Evolutionary conservation across 139 green algal genomes (phyloP).

Genomic region (Chlorella sp.): DNA sequence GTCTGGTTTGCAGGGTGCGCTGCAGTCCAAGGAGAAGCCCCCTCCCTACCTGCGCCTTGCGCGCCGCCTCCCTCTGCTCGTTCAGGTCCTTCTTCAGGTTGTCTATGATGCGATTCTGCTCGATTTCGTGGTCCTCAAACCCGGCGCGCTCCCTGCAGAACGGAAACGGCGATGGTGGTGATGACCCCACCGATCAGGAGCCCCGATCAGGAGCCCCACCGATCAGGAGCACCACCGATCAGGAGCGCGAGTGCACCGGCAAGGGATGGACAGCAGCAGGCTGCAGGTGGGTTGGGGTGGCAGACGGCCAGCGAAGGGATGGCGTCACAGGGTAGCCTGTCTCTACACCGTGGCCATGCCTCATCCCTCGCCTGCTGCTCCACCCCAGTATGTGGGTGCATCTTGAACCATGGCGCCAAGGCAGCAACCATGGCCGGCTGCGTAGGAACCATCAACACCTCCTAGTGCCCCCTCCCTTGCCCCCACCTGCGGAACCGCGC

Average conservation of each 20-base stretch:
- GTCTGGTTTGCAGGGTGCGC: background rate
- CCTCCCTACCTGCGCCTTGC: background rate
- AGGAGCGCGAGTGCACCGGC: too few relatives aligned
- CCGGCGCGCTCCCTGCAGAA: background rate
- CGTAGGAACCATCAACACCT: background rate
- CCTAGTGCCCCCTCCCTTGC: background rate
- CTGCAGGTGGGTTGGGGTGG: too few relatives aligned
- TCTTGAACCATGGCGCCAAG: background rate
- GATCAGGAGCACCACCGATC: too few relatives aligned
- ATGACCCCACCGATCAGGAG: background rate
- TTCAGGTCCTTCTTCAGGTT: background rate
- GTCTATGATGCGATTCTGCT: background rate
- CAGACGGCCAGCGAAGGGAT: too few relatives aligned
- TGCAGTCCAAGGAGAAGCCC: too few relatives aligned
- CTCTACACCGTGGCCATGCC: background rate
- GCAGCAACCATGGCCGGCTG: too few relatives aligned
- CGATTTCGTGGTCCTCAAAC: background rate
- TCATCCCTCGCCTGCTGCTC: background rate
- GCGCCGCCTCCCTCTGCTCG: background rate
- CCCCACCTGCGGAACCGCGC: conserved; percentile 10
- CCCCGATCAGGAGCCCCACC: background rate
- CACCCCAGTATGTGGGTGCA: too few relatives aligned
- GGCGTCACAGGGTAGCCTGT: background rate
- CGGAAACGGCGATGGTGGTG: background rate
- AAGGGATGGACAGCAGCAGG: too few relatives aligned